Percentiles rank a stretch among this genome's conserved stretches.
phyloP scores from a whole-genome alignment of 2,329 filamentous ascomycete genomes.

The Aspergillus sp. region DNA sequence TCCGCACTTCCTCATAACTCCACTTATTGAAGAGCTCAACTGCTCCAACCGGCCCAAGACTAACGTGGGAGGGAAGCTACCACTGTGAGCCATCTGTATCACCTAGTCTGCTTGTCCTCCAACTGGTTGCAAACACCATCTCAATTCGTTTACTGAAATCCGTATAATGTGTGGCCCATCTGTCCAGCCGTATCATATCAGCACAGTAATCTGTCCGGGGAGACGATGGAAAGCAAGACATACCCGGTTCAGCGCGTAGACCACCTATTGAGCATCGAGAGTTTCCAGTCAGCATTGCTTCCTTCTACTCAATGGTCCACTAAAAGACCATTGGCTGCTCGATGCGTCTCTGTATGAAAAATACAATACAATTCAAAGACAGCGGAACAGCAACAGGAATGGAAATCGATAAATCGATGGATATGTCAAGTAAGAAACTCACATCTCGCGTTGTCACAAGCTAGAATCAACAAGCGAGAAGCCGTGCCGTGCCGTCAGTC shows the following conservation, averaged over 20 bases:
- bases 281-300: background rate
- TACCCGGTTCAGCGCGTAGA: constrained; percentile 16
- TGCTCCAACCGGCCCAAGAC: no score
- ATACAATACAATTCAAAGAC: no score
- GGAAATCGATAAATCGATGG: background rate
- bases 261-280: constrained; percentile 8
- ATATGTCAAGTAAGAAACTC: constrained; percentile 5
- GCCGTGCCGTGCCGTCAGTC: background rate
- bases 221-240: background rate
- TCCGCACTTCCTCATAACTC: no score
- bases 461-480: constrained; percentile 3
- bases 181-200: background rate
- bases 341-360: no score
- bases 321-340: no score
- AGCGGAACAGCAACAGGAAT: background rate
- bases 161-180: background rate
- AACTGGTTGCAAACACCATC: no score
- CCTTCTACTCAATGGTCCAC: background rate
- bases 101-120: no score
- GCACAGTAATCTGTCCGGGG: no score
- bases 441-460: constrained; percentile 18
- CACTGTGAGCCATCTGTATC: no score
- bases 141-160: background rate
- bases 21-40: no score
- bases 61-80: no score